Evolutionary conservation across 2,329 filamentous ascomycete species (phyloP), one percentile per base, ranked within the genome.

Genomic region (Plenodomus lindquistii): DNA sequence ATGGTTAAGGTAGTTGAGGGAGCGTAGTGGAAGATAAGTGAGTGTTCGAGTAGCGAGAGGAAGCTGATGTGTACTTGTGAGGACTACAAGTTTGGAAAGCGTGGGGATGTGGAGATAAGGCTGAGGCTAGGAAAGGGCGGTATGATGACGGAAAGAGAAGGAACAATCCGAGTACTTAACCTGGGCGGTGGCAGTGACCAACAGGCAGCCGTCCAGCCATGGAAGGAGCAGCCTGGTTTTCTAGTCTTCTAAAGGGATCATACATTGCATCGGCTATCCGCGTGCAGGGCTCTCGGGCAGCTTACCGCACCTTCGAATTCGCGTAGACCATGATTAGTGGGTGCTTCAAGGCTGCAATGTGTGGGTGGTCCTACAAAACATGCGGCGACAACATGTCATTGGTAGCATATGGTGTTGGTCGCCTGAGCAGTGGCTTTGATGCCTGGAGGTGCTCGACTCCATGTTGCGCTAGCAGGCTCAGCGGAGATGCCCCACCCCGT

Each of bases 371-470:
- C 6, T 31, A 13, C 27, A 31, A 15, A 11, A 27, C 17, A 18
- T 36, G 20, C 15, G 17, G 19, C 5, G 10, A 5, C 3, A 18
- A 29, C 19, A 15, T 22, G 17, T 7, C 5, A 20, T 34, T 18
- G 24, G 27, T 13, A 13, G 27, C 27, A 7, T n/a, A n/a, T 31
- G 27, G 4, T 31, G 27, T 31, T 16, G 13, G 21, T 18, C 21
- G 8, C 18, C n/a, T 8, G 10, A 19, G 21, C n/a, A 5, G 36
- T 40, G 40, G 43, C 37, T 22, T 29, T 39, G 44, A 41, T 46
- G 44, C 44, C 44, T 46, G 41, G 41, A 41, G 27, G 44, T 44
- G 29, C n/a, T 39, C 4, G 27, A 15, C 27, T 13, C 11, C 27
- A 15, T 31, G 6, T 13, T 4, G 43, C 35, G 29, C 37, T 46